Percentiles rank a stretch among this genome's conserved stretches.
Conservation (phyloP, 139 green algal genomes). For the Micractinium sp. region DNA sequence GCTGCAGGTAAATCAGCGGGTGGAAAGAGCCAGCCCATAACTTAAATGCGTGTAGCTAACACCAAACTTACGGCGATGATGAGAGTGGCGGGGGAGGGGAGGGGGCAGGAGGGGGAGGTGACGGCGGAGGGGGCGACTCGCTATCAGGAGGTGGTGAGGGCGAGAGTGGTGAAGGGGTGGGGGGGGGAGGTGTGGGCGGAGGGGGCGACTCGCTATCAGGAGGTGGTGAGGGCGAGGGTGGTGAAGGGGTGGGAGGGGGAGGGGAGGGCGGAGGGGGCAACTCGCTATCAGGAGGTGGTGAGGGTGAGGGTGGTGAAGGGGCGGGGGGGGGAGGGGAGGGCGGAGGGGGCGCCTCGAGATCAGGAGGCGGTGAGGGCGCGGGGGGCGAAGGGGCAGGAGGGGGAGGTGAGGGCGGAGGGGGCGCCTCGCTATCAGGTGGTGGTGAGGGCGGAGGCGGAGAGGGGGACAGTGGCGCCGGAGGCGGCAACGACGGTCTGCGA, state of each 20-base stretch:
- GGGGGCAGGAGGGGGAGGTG: no score
- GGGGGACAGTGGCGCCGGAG: no score
- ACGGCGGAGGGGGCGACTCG: not conserved
- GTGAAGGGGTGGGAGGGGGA: not conserved
- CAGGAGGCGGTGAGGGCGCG: not conserved
- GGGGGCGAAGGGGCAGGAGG: not conserved
- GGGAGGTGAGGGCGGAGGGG: not conserved
- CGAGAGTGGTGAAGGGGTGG: not conserved
- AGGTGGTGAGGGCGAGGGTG: not conserved
- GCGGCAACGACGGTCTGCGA: no score
- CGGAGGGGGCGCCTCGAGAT: not conserved
- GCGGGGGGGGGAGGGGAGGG: not conserved
- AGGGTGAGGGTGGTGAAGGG: not conserved
- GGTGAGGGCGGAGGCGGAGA: no score
- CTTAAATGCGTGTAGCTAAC: no score
- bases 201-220: not conserved
- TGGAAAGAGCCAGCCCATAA: no score
- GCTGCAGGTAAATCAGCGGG: no score
- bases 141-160: not conserved
- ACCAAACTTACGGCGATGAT: no score
- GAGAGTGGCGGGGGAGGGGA: no score
- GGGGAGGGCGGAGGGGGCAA: not conserved
- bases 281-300: not conserved
- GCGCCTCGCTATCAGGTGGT: no score
- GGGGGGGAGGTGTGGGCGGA: not conserved